Conservation (phyloP, 129 eudicot genomes). For the Lactuca sativa region DNA sequence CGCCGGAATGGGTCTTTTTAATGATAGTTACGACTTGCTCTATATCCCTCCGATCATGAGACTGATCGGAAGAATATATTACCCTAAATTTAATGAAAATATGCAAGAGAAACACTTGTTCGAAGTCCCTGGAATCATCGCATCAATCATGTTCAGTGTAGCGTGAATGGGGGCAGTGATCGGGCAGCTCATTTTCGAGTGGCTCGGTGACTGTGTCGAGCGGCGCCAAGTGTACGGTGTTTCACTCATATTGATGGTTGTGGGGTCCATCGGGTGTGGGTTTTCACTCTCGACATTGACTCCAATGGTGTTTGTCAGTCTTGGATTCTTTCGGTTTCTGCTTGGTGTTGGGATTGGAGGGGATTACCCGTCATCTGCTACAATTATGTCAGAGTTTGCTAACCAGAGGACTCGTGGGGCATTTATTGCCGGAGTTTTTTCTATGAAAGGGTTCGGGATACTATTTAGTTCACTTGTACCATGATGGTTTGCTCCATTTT, state of each 20-base stretch:
- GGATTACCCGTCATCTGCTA: conserved; percentile 50
- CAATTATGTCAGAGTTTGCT: conserved; percentile 52
- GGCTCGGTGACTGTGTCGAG: conserved; percentile 45
- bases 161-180: conserved; percentile 30
- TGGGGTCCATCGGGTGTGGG: conserved; percentile 47
- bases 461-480: conserved; percentile 26
- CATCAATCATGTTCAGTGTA: neutral
- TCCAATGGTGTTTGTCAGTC: conserved; percentile 31
- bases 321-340: conserved; percentile 46
- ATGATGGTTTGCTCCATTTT: neutral
- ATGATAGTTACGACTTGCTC: conserved; percentile 48
- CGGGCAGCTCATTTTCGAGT: conserved; percentile 41
- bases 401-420: conserved; percentile 44
- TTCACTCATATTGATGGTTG: conserved; percentile 43
- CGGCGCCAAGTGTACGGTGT: conserved; percentile 43
- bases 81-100: neutral
- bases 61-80: neutral
- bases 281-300: conserved; percentile 30
- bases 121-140: neutral
- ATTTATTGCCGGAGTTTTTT: conserved; percentile 50
- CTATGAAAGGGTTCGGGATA: conserved; percentile 57
- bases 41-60: conserved; percentile 37
- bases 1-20: conserved; percentile 58
- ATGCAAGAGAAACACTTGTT: neutral
- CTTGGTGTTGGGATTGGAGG: conserved; percentile 60